Percentiles rank a stretch among this genome's conserved stretches.
Evolutionary conservation across 805 yeast species (phyloP).

Genomic region (Candida dajiaensis): DNA sequence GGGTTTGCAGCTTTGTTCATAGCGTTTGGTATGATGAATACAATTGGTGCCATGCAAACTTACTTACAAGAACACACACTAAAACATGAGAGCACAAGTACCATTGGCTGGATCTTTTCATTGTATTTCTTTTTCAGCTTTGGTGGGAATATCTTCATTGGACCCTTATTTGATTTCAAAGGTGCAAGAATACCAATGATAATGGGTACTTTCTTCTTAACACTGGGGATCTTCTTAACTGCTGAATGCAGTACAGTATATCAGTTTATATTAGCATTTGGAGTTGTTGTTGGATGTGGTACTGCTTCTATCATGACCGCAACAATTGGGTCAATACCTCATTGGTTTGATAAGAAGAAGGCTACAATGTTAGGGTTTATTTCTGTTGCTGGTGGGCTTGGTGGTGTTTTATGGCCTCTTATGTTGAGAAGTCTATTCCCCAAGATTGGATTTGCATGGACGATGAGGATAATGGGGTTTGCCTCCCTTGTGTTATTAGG

Average conservation of each 20-base stretch:
- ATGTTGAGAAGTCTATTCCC: constrained; percentile 40
- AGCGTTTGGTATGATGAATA: constrained; percentile 59
- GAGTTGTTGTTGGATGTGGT: constrained; percentile 48
- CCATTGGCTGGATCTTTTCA: constrained; percentile 65
- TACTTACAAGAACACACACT: constrained; percentile 52
- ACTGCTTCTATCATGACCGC: constrained; percentile 50
- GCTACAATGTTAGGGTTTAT: constrained; percentile 59
- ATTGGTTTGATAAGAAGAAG: constrained; percentile 53
- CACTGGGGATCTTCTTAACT: constrained; percentile 45
- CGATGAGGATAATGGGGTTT: constrained; percentile 45
- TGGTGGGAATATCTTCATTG: constrained; percentile 29
- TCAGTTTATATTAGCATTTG: constrained; percentile 54
- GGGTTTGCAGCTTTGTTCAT: constrained; percentile 52
- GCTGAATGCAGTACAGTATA: constrained; percentile 45
- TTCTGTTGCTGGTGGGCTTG: constrained; percentile 61
- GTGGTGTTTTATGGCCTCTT: constrained; percentile 59
- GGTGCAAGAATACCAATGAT: constrained; percentile 45
- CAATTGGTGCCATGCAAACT: constrained; percentile 63
- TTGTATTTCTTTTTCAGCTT: constrained; percentile 23
- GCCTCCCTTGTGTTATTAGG: constrained; percentile 20
- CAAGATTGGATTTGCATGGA: constrained; percentile 54
- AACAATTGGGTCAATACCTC: constrained; percentile 48
- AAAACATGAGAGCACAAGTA: constrained; percentile 34
- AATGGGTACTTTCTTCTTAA: constrained; percentile 38
- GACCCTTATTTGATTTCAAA: constrained; percentile 52